Conservation (phyloP, 1,284 basidiomycete species). For the Pseudozyma sp. region DNA sequence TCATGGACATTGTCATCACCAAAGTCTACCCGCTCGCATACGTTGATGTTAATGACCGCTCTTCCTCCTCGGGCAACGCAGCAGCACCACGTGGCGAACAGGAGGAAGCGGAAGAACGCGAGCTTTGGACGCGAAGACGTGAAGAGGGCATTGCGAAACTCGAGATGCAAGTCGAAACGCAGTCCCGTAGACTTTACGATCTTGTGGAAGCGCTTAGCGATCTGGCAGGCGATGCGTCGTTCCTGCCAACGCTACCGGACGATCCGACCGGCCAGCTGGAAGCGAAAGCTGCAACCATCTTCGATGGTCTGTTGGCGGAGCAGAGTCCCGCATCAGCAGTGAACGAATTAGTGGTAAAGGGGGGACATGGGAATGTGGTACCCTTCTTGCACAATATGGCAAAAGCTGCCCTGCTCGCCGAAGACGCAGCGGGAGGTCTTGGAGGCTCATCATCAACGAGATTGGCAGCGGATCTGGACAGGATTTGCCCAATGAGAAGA, state of each 20-base stretch:
- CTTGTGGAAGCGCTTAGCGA: conserved; percentile 37
- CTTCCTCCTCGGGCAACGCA: conserved; percentile 5
- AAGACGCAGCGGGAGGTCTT: conserved; percentile 9
- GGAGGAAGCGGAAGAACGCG: conserved; percentile 74
- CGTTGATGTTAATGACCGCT: conserved; percentile 61
- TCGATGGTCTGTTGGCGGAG: conserved; percentile 19
- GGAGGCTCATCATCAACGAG: not conserved
- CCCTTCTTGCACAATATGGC: conserved; percentile 28
- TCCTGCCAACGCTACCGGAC: conserved; percentile 32
- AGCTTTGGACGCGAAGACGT: conserved; percentile 75
- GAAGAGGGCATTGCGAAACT: conserved; percentile 30
- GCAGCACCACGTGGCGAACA: conserved; percentile 72
- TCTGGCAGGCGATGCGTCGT: conserved; percentile 16
- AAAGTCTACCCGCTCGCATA: conserved; percentile 73
- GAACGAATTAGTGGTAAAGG: conserved; percentile 22
- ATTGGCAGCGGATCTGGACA: conserved; percentile 70
- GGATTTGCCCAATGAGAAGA: conserved; percentile 79
- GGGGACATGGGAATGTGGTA: conserved; percentile 9
- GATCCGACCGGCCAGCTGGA: conserved; percentile 25
- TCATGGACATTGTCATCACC: conserved; percentile 81
- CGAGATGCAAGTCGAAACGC: conserved; percentile 20
- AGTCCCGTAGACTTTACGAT: conserved; percentile 33
- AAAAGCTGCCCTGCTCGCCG: conserved; percentile 10
- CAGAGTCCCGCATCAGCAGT: conserved; percentile 25
- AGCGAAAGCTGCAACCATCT: conserved; percentile 14